Conservation (phyloP, 2,329 filamentous ascomycete species). For the Talaromyces sp. region DNA sequence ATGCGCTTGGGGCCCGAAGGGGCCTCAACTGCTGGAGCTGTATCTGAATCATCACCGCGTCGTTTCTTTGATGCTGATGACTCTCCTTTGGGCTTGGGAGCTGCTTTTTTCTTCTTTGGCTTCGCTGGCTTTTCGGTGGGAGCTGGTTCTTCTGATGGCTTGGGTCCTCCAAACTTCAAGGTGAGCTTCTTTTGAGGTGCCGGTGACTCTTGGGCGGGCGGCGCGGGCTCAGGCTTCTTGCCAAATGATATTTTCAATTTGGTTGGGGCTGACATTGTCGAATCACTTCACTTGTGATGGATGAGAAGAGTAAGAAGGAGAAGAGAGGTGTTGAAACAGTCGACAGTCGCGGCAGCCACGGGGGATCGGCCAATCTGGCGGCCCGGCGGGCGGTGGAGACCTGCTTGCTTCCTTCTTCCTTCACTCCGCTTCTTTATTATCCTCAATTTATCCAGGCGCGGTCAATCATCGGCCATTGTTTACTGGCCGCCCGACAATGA, state of each 20-base stretch:
- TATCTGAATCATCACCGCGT: conserved; percentile 21
- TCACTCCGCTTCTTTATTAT: background rate
- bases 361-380: conserved; percentile 9
- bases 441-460: background rate
- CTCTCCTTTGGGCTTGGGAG: conserved; percentile 11
- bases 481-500: conserved; percentile 1
- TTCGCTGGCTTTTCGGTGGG: conserved; percentile 14
- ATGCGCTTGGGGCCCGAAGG: conserved; percentile 29
- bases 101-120: conserved; percentile 28
- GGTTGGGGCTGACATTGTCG: conserved; percentile 31
- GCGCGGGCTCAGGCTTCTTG: conserved; percentile 24
- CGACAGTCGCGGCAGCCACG: background rate
- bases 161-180: conserved; percentile 30
- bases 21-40: conserved; percentile 2
- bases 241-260: conserved; percentile 38
- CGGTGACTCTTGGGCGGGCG: conserved; percentile 17
- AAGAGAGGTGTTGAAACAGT: background rate
- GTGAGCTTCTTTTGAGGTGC: conserved; percentile 34
- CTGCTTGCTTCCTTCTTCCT: background rate
- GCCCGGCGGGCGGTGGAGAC: conserved; percentile 4
- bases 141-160: conserved; percentile 23
- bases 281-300: background rate
- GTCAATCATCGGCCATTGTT: background rate
- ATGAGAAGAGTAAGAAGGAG: background rate
- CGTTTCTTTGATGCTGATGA: conserved; percentile 29